Percentiles rank a stretch among this genome's conserved stretches.
phyloP scores from a whole-genome alignment of 2,329 filamentous ascomycete genomes.

The Epichloe typhina region DNA sequence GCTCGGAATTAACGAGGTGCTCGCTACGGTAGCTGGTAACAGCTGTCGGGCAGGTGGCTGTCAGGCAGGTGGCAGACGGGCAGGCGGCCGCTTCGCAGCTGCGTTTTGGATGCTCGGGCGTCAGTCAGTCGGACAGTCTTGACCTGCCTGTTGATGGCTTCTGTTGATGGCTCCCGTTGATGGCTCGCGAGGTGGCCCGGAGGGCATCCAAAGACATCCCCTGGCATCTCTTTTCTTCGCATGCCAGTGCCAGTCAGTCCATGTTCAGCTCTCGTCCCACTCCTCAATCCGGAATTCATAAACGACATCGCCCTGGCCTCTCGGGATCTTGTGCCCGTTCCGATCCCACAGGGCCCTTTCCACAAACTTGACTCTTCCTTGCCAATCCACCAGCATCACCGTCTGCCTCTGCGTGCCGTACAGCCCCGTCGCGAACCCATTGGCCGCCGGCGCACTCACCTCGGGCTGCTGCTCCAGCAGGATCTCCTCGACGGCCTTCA shows the following conservation, averaged over 20 bases:
- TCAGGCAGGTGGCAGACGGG: neutral
- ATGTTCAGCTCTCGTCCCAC: slow-evolving; percentile 24
- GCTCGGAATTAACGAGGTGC: neutral
- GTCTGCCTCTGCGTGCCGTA: slow-evolving; percentile 56
- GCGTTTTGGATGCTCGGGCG: neutral
- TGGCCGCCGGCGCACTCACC: slow-evolving; percentile 12
- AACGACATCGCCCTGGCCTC: slow-evolving; percentile 41
- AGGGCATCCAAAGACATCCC: neutral
- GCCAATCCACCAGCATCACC: slow-evolving; percentile 47
- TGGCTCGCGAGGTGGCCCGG: too few species aligned
- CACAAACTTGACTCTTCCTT: slow-evolving; percentile 45
- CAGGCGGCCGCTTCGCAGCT: neutral
- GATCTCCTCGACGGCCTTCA: slow-evolving; percentile 23
- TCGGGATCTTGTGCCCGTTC: slow-evolving; percentile 39
- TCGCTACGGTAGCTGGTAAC: neutral
- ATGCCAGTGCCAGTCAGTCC: neutral
- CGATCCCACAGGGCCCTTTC: slow-evolving; percentile 49
- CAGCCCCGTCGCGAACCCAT: slow-evolving; percentile 41
- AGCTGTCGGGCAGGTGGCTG: slow-evolving; percentile 6
- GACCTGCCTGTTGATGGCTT: too few species aligned
- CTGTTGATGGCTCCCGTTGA: too few species aligned
- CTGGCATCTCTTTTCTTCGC: too few species aligned
- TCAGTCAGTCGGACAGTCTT: neutral
- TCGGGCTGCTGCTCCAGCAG: slow-evolving; percentile 26
- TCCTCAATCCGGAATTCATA: slow-evolving; percentile 44